These are phyloP conservation scores for Metschnikowia chrysomelidarum DNA, from an alignment of 805 yeast genomes.

Conservation along the genomic window DNA sequence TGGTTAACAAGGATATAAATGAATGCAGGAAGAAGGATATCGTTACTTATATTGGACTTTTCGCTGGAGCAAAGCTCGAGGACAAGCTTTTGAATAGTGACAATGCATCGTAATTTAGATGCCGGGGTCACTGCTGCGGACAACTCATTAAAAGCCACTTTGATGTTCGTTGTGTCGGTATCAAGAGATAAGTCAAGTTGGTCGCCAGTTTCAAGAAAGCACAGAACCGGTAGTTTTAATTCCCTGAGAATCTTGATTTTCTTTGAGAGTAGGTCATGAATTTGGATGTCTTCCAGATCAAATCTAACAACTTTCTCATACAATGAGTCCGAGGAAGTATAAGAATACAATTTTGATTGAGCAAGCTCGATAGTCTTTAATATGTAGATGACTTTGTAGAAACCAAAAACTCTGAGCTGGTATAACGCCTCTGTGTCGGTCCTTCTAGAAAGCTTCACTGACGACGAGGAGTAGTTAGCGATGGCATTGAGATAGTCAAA, in stretches of 20 bases:
- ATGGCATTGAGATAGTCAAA: conserved; percentile 44
- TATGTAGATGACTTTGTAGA: conserved; percentile 38
- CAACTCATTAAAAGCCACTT: conserved; percentile 20
- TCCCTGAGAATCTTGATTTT: conserved; percentile 28
- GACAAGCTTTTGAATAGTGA: conserved; percentile 32
- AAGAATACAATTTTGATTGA: conserved; percentile 30
- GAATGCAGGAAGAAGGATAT: conserved; percentile 38
- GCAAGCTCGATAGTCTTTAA: conserved; percentile 34
- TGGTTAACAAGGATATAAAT: conserved; percentile 36
- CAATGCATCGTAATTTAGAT: conserved; percentile 30
- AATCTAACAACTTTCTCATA: conserved; percentile 41
- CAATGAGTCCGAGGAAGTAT: conserved; percentile 25
- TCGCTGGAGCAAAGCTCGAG: conserved; percentile 22
- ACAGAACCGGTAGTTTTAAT: conserved; percentile 27
- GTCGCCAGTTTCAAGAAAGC: conserved; percentile 27
- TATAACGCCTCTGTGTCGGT: conserved; percentile 35
- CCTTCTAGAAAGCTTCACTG: conserved; percentile 36
- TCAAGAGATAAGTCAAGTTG: conserved; percentile 12
- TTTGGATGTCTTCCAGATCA: conserved; percentile 36
- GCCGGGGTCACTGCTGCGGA: conserved; percentile 29
- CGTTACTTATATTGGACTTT: conserved; percentile 31
- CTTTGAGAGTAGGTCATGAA: conserved; percentile 35
- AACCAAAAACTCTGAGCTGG: conserved; percentile 41
- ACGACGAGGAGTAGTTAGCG: conserved; percentile 36
- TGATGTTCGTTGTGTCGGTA: conserved; percentile 16